Percentiles rank a stretch among this genome's conserved stretches.
phyloP scores from a whole-genome alignment of 768 basidiomycete species.

The Lepiota venenata region DNA sequence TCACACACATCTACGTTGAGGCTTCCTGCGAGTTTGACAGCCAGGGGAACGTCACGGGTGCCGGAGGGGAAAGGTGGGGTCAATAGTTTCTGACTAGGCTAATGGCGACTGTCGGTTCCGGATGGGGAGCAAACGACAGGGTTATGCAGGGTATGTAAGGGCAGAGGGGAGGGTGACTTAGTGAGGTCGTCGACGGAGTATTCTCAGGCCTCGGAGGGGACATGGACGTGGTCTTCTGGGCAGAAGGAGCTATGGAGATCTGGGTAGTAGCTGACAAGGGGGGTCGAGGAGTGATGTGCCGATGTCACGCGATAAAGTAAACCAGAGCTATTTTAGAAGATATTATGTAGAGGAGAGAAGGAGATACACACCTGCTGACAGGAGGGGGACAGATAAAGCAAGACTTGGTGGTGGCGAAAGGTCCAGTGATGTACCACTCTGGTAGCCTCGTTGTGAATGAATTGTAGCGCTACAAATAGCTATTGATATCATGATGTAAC shows the following conservation, averaged over 20 bases:
- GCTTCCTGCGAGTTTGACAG: slow-evolving; percentile 63
- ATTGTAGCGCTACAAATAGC: no score
- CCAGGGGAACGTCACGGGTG: slow-evolving; percentile 64
- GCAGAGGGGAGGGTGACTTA: slow-evolving; percentile 54
- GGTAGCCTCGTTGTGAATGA: no score
- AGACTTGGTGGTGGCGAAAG: no score
- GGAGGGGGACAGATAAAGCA: no score
- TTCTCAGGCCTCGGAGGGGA: slow-evolving; percentile 74
- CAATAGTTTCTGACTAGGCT: slow-evolving; percentile 93
- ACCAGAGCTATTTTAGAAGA: no score
- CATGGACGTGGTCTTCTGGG: slow-evolving; percentile 52
- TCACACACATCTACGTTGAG: slow-evolving; percentile 63
- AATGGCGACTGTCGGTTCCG: slow-evolving; percentile 77
- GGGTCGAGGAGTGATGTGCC: no score
- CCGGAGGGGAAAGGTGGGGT: slow-evolving; percentile 77
- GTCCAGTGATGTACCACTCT: no score
- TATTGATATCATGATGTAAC: no score
- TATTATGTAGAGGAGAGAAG: no score
- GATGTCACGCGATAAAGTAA: no score
- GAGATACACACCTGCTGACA: no score
- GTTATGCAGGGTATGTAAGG: slow-evolving; percentile 16
- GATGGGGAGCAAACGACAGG: slow-evolving; percentile 19
- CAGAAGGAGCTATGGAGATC: slow-evolving; percentile 64
- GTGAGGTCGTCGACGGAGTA: slow-evolving; percentile 80
- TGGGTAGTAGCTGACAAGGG: slow-evolving; percentile 77